Evolutionary conservation across 2,329 filamentous ascomycete genomes (phyloP), one percentile per base, ranked within the genome.

Genomic region (Tolypocladium album): DNA sequence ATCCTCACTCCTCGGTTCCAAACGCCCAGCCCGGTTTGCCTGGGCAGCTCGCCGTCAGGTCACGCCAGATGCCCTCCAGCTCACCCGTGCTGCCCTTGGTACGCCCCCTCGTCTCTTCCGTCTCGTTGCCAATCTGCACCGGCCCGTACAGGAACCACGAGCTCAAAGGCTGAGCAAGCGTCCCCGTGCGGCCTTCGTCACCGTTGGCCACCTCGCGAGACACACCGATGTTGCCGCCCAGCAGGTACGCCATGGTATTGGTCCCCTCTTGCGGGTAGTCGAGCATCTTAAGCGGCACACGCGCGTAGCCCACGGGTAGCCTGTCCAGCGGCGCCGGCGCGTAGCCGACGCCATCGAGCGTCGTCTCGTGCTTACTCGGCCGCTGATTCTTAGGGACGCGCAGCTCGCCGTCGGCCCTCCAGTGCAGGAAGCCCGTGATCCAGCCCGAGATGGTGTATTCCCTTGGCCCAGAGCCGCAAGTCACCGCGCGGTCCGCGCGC

Each of bases 371-470:
- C 4, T 57, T 52, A 1, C 39, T 56, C 1, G 60, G 55, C 52
- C 62, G 55, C 2, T 61, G 56, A 6, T 67, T 63, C 2, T 63
- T 59, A 22, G 59, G 55, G 17, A 69, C 59, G 9, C 67, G 58
- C 42, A 67, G 58, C 0, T 56, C 42, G 0, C 79, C 79, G 20
- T 72, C 60, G 0, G 64, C 66, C 20, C 68, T 64, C 76, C 78
- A 82, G 63, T 76, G 77, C 63, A 75, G 69, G 61, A 82, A 80
- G 0, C 74, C 77, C 0, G 76, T 76, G 58, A 81, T 73, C 79
- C 79, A 82, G 6, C 80, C 79, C 0, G 74, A 76, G 2, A 79
- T 61, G 55, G 70, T 68, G 64, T 67, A 75, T 64, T 72, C 74
- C 63, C 56, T 68, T 34, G 65, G 67, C 2, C 66, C 72, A 45